These are phyloP conservation scores for Talaromyces atroroseus DNA, from an alignment of 2,329 filamentous ascomycete species.

Conservation along the genomic window DNA sequence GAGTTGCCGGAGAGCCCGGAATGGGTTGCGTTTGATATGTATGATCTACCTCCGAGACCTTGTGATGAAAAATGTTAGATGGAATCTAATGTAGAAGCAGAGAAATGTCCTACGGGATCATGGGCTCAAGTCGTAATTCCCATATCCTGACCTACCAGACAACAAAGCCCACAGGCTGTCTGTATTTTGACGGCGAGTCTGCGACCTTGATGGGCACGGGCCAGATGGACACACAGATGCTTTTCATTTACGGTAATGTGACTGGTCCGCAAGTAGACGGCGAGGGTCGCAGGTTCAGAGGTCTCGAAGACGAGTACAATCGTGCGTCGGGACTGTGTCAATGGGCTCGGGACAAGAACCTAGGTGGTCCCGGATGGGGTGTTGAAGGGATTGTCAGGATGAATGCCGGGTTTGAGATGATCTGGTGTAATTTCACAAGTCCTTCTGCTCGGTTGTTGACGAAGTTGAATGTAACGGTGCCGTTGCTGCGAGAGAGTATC, in stretches of 20 bases:
- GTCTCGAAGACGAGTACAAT: slow-evolving; percentile 44
- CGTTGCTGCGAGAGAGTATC: slow-evolving; percentile 25
- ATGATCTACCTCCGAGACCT: not conserved
- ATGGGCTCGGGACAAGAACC: slow-evolving; percentile 37
- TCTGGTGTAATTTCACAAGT: slow-evolving; percentile 49
- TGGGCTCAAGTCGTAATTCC: slow-evolving; percentile 41
- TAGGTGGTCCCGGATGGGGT: slow-evolving; percentile 45
- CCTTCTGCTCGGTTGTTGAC: slow-evolving; percentile 40
- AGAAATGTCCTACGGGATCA: slow-evolving; percentile 52
- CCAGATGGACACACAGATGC: slow-evolving; percentile 47
- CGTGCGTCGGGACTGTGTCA: slow-evolving; percentile 45
- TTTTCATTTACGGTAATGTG: slow-evolving; percentile 46
- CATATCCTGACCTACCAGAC: slow-evolving; percentile 48
- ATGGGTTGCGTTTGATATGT: slow-evolving; percentile 49
- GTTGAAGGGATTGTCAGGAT: slow-evolving; percentile 48
- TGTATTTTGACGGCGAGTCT: slow-evolving; percentile 50
- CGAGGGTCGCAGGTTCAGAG: slow-evolving; percentile 23
- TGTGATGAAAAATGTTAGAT: no score
- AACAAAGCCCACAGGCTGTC: slow-evolving; percentile 35
- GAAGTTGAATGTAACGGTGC: slow-evolving; percentile 45
- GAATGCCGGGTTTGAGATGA: slow-evolving; percentile 50
- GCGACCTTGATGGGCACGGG: slow-evolving; percentile 46
- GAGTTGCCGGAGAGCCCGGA: slow-evolving; percentile 44
- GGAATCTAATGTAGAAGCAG: not conserved
- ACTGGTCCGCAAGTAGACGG: slow-evolving; percentile 30